These are phyloP conservation scores for Aspergillus wentii DNA, from an alignment of 495 filamentous ascomycete species.

Conservation along the genomic window DNA sequence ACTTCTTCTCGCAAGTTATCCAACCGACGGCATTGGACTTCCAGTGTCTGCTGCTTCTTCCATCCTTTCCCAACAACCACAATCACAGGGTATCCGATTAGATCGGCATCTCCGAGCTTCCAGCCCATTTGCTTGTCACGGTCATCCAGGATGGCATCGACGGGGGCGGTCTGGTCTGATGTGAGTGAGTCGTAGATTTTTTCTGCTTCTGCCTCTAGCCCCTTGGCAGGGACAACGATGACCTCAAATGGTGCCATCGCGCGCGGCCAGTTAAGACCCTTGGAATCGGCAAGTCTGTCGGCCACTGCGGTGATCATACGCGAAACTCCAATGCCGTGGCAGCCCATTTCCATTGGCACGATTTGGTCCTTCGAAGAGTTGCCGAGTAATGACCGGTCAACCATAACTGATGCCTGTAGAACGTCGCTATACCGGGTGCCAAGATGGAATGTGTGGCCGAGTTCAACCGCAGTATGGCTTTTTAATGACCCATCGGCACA, in stretches of 20 bases:
- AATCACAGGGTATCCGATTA: slow-evolving; percentile 83
- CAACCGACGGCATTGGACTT: slow-evolving; percentile 73
- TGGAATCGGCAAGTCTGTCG: slow-evolving; percentile 61
- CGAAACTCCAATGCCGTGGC: slow-evolving; percentile 91
- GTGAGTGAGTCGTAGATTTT: slow-evolving; percentile 56
- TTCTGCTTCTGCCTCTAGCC: slow-evolving; percentile 44
- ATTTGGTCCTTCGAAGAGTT: slow-evolving; percentile 20
- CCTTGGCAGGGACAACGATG: slow-evolving; percentile 57
- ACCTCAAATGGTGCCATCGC: slow-evolving; percentile 83
- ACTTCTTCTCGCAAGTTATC: slow-evolving; percentile 42
- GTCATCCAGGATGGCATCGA: slow-evolving; percentile 76
- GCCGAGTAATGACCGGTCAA: slow-evolving; percentile 22
- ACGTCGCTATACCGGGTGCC: slow-evolving; percentile 82
- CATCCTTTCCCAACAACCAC: slow-evolving; percentile 73
- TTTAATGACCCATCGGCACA: slow-evolving; percentile 62
- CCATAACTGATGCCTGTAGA: slow-evolving; percentile 56
- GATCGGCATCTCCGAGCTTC: slow-evolving; percentile 85
- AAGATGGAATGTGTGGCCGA: slow-evolving; percentile 93
- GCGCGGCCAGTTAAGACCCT: slow-evolving; percentile 84
- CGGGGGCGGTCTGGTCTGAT: slow-evolving; percentile 8
- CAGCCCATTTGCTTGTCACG: slow-evolving; percentile 63
- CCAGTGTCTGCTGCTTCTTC: slow-evolving; percentile 55
- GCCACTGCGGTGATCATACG: slow-evolving; percentile 86
- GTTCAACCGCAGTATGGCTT: slow-evolving; percentile 71
- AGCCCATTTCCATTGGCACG: slow-evolving; percentile 82